Conservation (phyloP, 371 early-diverging fungal species). For the Apophysomyces ossiformis region DNA sequence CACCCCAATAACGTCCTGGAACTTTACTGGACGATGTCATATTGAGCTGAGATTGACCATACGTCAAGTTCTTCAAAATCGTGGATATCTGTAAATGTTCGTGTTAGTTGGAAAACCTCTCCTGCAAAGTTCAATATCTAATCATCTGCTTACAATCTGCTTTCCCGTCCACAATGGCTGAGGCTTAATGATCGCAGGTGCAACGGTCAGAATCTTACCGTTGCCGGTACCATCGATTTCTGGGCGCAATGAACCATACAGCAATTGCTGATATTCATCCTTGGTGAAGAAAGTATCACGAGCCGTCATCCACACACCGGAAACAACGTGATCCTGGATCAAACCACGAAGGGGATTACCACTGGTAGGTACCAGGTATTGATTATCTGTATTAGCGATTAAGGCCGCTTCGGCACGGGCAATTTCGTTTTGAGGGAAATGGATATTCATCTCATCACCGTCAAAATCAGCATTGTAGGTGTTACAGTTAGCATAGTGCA, state of each 20-base stretch:
- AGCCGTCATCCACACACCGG: conserved; percentile 93
- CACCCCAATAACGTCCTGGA: conserved; percentile 87
- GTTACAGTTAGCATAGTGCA: conserved; percentile 99
- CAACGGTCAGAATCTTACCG: conserved; percentile 78
- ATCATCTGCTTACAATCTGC: conserved; percentile 73
- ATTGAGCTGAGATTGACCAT: conserved; percentile 79
- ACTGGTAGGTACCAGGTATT: conserved; percentile 98
- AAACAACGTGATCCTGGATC: conserved; percentile 99
- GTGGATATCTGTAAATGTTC: conserved; percentile 66
- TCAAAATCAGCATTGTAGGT: conserved; percentile 99
- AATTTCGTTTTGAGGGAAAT: conserved; percentile 98
- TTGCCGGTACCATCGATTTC: conserved; percentile 71
- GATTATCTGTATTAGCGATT: conserved; percentile 96
- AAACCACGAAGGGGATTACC: conserved; percentile 99
- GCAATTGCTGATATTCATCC: conserved; percentile 93
- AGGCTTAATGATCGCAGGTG: conserved; percentile 92
- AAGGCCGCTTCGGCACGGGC: conserved; percentile 96
- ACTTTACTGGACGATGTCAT: conserved; percentile 89
- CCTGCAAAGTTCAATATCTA: neutral
- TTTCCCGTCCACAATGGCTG: conserved; percentile 96
- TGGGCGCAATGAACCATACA: conserved; percentile 87
- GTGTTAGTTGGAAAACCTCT: neutral
- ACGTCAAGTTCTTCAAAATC: conserved; percentile 85
- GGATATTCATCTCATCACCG: conserved; percentile 99
- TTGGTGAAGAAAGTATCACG: conserved; percentile 91